These are phyloP conservation scores for Fusarium coffeatum DNA, from an alignment of 2,329 filamentous ascomycete species.

Conservation along the genomic window DNA sequence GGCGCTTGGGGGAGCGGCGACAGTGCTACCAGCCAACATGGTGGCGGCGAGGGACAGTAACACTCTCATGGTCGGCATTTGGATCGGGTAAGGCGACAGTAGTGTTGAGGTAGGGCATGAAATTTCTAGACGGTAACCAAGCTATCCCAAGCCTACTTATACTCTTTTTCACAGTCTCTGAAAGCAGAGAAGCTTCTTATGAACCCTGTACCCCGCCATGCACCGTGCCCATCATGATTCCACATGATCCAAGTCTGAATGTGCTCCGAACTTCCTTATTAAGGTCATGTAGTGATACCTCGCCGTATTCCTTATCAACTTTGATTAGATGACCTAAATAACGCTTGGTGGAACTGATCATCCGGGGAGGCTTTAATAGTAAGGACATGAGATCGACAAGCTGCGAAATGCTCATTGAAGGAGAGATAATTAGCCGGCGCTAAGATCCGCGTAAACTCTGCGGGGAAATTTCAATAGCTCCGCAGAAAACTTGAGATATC, in stretches of 20 bases:
- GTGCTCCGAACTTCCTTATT: not conserved
- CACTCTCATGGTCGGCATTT: not conserved
- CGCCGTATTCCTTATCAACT: not conserved
- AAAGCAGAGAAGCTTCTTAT: not conserved
- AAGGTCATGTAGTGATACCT: not conserved
- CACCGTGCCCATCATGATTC: not conserved
- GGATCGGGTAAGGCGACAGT: not conserved
- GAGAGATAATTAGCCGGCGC: not conserved
- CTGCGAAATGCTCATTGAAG: not conserved
- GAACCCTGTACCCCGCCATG: not conserved
- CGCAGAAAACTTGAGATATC: not conserved
- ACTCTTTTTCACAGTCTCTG: not conserved
- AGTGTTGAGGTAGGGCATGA: not conserved
- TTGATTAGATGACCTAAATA: not conserved
- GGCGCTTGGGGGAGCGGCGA: not conserved
- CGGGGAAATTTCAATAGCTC: not conserved
- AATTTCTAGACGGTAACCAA: not conserved
- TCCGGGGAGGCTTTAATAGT: not conserved
- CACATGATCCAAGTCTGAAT: not conserved
- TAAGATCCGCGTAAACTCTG: not conserved
- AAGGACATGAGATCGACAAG: not conserved
- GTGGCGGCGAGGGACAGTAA: not conserved
- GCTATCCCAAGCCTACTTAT: not conserved
- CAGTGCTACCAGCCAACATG: not conserved
- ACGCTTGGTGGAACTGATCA: not conserved